Evolutionary conservation across 176 grass and related monocot species (phyloP).

Genomic region (Themeda triandra): DNA sequence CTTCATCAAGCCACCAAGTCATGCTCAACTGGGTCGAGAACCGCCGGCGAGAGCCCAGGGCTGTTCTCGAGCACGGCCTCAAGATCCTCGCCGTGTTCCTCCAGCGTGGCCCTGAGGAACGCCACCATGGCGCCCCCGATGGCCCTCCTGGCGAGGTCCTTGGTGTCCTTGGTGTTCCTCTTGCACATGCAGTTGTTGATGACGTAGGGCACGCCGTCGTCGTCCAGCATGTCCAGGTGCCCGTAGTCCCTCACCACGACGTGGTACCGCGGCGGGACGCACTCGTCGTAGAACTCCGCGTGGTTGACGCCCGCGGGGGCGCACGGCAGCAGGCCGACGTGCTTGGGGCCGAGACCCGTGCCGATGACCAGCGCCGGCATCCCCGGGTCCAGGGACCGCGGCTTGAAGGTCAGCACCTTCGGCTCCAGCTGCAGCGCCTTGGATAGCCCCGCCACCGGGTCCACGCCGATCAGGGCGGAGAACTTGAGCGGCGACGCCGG

Average conservation of each 20-base stretch:
- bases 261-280: not conserved
- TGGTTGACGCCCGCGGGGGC: not conserved
- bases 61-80: not conserved
- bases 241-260: not conserved
- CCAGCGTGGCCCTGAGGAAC: not conserved
- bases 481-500: not conserved
- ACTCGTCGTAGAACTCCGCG: constrained; percentile 6
- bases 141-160: not conserved
- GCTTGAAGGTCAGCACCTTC: not conserved
- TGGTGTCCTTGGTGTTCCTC: not conserved
- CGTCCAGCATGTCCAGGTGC: constrained; percentile 5
- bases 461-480: constrained; percentile 24
- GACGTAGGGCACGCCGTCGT: not conserved
- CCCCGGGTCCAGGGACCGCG: not conserved
- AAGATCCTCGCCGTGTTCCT: not conserved
- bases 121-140: constrained; percentile 21
- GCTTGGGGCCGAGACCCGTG: not conserved
- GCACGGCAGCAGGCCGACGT: not conserved
- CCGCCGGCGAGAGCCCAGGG: not conserved
- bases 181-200: not conserved
- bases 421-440: not conserved
- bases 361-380: constrained; percentile 17
- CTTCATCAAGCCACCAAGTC: not conserved
- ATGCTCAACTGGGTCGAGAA: not conserved
- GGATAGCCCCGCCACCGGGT: not conserved